Evolutionary conservation across 176 grass and related monocot genomes (phyloP).

Genomic region (Cenchrus americanus): DNA sequence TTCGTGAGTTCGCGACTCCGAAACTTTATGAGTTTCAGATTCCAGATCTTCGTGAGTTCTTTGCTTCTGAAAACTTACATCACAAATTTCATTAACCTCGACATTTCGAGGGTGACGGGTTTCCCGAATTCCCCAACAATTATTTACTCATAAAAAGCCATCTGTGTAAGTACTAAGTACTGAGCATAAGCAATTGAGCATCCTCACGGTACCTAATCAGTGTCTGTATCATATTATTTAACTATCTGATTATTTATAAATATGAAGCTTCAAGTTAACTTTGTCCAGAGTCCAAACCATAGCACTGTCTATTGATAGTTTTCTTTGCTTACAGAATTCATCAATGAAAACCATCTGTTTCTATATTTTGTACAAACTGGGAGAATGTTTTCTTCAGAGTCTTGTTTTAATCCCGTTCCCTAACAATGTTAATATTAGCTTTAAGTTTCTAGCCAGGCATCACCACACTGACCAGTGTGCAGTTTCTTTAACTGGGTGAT

Average conservation of each 20-base stretch:
- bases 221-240: neutral
- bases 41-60: too few relatives aligned
- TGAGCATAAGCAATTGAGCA: constrained; percentile 2
- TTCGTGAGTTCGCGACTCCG: too few relatives aligned
- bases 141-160: too few relatives aligned
- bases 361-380: neutral
- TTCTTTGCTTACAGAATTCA: neutral
- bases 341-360: neutral
- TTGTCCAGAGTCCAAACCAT: neutral
- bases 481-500: neutral
- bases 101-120: too few relatives aligned
- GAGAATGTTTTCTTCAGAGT: neutral
- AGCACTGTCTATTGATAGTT: neutral
- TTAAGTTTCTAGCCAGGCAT: neutral
- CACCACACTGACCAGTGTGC: neutral
- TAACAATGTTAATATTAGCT: neutral
- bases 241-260: neutral
- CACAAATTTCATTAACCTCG: too few relatives aligned
- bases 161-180: constrained; percentile 44
- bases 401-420: neutral
- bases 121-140: too few relatives aligned
- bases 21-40: too few relatives aligned
- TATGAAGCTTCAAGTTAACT: neutral
- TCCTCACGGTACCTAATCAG: neutral
- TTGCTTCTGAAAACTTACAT: too few relatives aligned